A percentile compares a stretch with the other conserved stretches of the same genome.
Evolutionary conservation across 192 early-diverging fungal species (phyloP).

Genomic region (Paraglomus brasilianum): DNA sequence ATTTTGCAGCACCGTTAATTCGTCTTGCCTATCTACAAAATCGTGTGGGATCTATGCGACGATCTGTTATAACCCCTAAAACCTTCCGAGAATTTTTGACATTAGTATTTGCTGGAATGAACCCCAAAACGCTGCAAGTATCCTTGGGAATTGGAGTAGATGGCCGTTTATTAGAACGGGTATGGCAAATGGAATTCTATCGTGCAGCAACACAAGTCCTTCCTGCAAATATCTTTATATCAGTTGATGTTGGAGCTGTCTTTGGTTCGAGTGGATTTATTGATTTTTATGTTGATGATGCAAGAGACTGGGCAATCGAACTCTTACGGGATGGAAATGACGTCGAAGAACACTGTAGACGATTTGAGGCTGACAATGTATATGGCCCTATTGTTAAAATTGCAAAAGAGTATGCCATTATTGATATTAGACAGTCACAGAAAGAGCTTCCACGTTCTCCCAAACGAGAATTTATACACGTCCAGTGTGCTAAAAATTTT

Average conservation of each 20-base stretch:
- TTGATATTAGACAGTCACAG: conserved; percentile 17
- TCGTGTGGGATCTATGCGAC: neutral
- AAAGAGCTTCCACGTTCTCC: neutral
- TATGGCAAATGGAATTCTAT: conserved; percentile 17
- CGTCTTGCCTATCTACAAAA: conserved; percentile 1
- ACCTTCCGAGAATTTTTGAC: conserved; percentile 9
- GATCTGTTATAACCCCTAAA: conserved; percentile 3
- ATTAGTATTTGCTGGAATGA: conserved; percentile 16
- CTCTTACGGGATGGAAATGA: conserved; percentile 10
- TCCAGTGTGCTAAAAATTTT: conserved; percentile 12
- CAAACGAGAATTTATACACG: neutral
- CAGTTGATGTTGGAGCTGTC: conserved; percentile 16
- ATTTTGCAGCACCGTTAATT: conserved; percentile 21
- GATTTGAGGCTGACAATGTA: neutral
- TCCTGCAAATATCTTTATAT: conserved; percentile 1
- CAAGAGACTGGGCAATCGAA: conserved; percentile 8
- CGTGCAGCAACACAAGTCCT: conserved; percentile 2
- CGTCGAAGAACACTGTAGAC: neutral
- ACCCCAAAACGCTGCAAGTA: conserved; percentile 8
- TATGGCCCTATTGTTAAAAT: neutral
- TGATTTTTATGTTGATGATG: conserved; percentile 20
- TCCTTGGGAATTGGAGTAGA: neutral
- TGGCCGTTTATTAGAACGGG: conserved; percentile 11
- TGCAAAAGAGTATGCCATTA: conserved; percentile 19
- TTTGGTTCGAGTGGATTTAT: conserved; percentile 23